Evolutionary conservation across 306 rosid genomes (phyloP).

Genomic region (Citrullus mucosospermus): DNA sequence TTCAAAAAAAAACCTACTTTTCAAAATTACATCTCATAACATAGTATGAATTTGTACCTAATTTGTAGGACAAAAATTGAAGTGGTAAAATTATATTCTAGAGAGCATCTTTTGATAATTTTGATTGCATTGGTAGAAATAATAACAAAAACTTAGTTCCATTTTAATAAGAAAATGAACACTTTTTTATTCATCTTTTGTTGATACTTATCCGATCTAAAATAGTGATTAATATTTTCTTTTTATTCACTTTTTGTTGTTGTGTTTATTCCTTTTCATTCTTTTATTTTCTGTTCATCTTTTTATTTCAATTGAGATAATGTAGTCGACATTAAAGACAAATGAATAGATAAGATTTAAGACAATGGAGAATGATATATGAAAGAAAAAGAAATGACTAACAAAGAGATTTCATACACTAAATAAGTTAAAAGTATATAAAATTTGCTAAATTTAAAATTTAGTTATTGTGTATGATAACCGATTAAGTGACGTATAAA

Average conservation of each 20-base stretch:
- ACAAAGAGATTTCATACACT: neutral
- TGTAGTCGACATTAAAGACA: neutral
- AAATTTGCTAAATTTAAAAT: no score
- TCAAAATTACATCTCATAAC: neutral
- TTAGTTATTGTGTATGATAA: no score
- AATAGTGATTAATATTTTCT: neutral
- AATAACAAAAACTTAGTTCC: neutral
- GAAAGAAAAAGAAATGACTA: neutral
- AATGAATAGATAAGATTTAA: neutral
- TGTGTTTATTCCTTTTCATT: neutral
- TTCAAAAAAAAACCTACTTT: neutral
- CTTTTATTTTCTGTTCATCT: neutral
- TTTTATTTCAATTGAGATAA: neutral
- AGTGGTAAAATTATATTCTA: neutral
- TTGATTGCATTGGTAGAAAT: no score
- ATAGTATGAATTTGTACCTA: neutral
- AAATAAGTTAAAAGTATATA: neutral
- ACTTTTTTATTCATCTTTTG: neutral
- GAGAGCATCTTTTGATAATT: neutral
- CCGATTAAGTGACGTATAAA: no score
- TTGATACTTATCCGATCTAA: neutral
- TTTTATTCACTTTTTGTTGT: neutral
- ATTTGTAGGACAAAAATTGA: neutral
- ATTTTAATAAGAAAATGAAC: neutral
- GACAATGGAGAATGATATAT: neutral